Evolutionary conservation across 2,329 filamentous ascomycete species (phyloP).

Genomic region (Xylaria sp.): DNA sequence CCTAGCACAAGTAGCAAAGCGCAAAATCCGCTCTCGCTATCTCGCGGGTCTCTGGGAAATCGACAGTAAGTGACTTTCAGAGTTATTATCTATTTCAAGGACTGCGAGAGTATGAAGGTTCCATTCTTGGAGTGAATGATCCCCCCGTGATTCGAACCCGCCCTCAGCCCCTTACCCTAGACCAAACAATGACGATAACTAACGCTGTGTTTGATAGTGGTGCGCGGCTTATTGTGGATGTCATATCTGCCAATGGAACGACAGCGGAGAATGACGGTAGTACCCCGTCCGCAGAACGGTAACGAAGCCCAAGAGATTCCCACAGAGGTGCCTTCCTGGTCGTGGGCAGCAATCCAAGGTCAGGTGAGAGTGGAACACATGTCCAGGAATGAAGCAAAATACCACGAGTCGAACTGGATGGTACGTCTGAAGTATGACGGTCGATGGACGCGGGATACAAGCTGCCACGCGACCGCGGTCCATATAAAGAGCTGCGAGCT

Average conservation of each 20-base stretch:
- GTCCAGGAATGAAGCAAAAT: slow-evolving; percentile 19
- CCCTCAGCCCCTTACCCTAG: too few relatives aligned
- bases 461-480: slow-evolving; percentile 37
- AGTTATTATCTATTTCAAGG: neutral
- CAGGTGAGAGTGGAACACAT: slow-evolving; percentile 11
- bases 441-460: slow-evolving; percentile 35
- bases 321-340: slow-evolving; percentile 41
- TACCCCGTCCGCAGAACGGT: too few relatives aligned
- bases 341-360: slow-evolving; percentile 41
- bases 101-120: neutral
- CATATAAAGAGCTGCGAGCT: slow-evolving; percentile 41
- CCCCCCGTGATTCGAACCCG: too few relatives aligned
- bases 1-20: slow-evolving; percentile 36
- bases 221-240: slow-evolving; percentile 41
- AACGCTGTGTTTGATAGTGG: slow-evolving; percentile 15
- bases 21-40: slow-evolving; percentile 41
- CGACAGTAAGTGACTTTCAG: slow-evolving; percentile 26
- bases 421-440: slow-evolving; percentile 31
- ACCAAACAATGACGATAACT: neutral
- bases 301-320: neutral
- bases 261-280: slow-evolving; percentile 17
- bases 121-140: neutral
- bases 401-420: slow-evolving; percentile 35
- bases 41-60: slow-evolving; percentile 43
- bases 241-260: neutral